phyloP scores from a whole-genome alignment of 1,284 basidiomycete species.

The Pulveroboletus sp. region DNA sequence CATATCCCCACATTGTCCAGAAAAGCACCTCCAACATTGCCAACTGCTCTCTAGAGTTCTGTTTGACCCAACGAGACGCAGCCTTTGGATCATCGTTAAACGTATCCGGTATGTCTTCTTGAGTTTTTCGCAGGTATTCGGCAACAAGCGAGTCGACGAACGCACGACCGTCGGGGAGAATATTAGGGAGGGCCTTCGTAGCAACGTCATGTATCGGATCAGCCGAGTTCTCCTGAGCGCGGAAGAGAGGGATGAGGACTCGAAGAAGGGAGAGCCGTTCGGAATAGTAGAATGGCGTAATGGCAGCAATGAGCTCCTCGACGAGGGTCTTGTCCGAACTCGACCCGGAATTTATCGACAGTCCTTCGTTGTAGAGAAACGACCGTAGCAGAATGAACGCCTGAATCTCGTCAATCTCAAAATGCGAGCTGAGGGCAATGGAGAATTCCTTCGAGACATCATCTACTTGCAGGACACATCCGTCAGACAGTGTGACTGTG shows the following conservation, averaged over 20 bases:
- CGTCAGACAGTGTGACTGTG: slow-evolving; percentile 64
- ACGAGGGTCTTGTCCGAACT: slow-evolving; percentile 44
- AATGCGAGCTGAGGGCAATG: slow-evolving; percentile 66
- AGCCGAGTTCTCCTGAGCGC: slow-evolving; percentile 57
- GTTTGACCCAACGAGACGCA: slow-evolving; percentile 76
- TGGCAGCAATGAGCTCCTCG: slow-evolving; percentile 65
- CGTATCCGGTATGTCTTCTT: slow-evolving; percentile 52
- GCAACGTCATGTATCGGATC: slow-evolving; percentile 61
- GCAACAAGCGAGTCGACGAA: slow-evolving; percentile 59
- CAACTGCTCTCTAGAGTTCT: slow-evolving; percentile 77
- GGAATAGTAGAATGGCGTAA: slow-evolving; percentile 79
- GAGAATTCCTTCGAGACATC: slow-evolving; percentile 68
- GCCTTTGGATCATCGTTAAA: slow-evolving; percentile 57
- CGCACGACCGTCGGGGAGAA: slow-evolving; percentile 60
- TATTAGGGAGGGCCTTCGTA: slow-evolving; percentile 51
- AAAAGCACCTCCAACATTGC: slow-evolving; percentile 82
- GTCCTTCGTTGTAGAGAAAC: slow-evolving; percentile 78
- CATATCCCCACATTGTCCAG: slow-evolving; percentile 82
- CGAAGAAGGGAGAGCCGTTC: slow-evolving; percentile 74
- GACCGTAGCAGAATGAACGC: slow-evolving; percentile 72
- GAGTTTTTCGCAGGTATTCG: slow-evolving; percentile 59
- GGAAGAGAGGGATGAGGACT: slow-evolving; percentile 61
- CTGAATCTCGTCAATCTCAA: slow-evolving; percentile 76
- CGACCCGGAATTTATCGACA: slow-evolving; percentile 51
- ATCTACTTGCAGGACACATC: slow-evolving; percentile 59